A percentile compares a stretch with the other conserved stretches of the same genome.
phyloP scores from a whole-genome alignment of 1,284 basidiomycete genomes.

The Neotropicomus parvogracilis region DNA sequence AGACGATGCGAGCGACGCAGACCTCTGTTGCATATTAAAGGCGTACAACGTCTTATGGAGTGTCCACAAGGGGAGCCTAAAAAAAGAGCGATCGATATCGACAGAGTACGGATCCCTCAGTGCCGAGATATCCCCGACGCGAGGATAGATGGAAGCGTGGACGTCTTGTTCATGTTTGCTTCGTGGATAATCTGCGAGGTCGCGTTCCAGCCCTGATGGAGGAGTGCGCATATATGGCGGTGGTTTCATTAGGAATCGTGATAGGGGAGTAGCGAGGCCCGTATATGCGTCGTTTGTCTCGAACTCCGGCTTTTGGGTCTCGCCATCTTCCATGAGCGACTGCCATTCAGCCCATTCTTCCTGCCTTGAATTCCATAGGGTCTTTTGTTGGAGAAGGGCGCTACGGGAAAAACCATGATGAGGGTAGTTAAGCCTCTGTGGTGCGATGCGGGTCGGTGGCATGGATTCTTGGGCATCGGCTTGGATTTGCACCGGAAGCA shows the following conservation, averaged over 20 bases:
- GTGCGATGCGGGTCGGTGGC: constrained; percentile 4
- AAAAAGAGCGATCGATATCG: constrained; percentile 56
- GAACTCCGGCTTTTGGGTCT: constrained; percentile 23
- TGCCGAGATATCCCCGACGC: constrained; percentile 57
- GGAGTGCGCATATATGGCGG: constrained; percentile 22
- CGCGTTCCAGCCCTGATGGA: constrained; percentile 31
- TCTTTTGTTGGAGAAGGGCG: constrained; percentile 53
- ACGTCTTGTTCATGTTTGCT: constrained; percentile 20
- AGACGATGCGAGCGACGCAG: neutral
- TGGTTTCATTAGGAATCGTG: neutral
- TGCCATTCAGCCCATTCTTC: constrained; percentile 46
- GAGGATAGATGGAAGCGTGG: constrained; percentile 50
- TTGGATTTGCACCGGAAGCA: constrained; percentile 2
- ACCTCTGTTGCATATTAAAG: constrained; percentile 46
- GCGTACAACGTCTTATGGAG: constrained; percentile 61
- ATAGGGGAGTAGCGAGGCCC: constrained; percentile 12
- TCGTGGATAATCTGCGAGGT: constrained; percentile 15
- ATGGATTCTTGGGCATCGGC: constrained; percentile 3
- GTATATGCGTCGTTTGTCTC: constrained; percentile 31
- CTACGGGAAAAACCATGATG: constrained; percentile 59
- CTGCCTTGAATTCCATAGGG: constrained; percentile 53
- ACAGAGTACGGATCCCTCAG: constrained; percentile 54
- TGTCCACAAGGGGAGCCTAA: constrained; percentile 56
- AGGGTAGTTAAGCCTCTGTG: constrained; percentile 25
- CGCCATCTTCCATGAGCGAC: constrained; percentile 19